Base-by-base conservation (phyloP, 108 stramenopile species). In the Cyclotella kingstonii region DNA sequence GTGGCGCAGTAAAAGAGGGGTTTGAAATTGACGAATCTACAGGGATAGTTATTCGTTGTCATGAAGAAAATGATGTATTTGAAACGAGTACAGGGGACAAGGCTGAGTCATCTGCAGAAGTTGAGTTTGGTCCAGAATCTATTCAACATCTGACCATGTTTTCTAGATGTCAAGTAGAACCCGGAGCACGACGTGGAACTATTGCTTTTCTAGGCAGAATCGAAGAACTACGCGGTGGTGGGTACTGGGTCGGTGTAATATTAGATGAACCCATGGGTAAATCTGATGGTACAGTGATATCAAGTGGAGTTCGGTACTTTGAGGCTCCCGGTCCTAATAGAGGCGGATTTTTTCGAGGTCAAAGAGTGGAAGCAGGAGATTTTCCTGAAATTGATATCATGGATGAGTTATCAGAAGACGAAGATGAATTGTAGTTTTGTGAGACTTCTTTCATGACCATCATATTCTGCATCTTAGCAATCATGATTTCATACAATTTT, bases 191-290 rank as follows among this genome's bases (percentile, higher is more conserved):
- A 22, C 63, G 98, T 5, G 98, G 98, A 7, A 51, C 25, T 11
- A 85, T 99, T 31, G 76, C 75, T 19, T 97, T 64, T 65, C 63
- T 94, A 22, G 98, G 97, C 19, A 59, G 71, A 49, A 83, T 94
- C 48, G 76, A 83, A 18, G 91, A 84, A 26, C 31, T 94, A 36
- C 77, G 63, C 11, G 66, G 63, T 3, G 88, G 85, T 43, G 91
- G 85, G 44, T 63, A 83, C 66, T 97, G 94, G 95, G 87, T 96
- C 4, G 98, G 98, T 11, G 85, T 98, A 34, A 65, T 70, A 4
- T 94, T 98, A 46, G 98, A 98, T 77, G 98, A 98, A 74, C 98
- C 98, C 6, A 75, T 86, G 22, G 90, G 90, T 8, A 88, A 88
- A 34, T 86, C 84, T 1, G 89, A 98, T 73, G 97, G 98, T 4